Base-by-base conservation (phyloP, 345 rosid species). In the Camelina laxa region DNA sequence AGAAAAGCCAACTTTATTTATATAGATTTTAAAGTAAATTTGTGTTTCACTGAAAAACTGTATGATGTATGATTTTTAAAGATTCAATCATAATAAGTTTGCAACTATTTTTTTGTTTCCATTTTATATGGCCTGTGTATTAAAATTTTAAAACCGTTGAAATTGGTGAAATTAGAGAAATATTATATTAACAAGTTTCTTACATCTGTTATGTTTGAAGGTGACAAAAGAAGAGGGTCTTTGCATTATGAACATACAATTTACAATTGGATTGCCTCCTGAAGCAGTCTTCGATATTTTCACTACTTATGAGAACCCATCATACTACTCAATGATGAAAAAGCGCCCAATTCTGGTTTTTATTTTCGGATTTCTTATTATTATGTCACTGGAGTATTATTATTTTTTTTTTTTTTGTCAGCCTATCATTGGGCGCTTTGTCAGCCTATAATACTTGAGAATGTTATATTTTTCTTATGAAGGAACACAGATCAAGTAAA, bases 181-280 rank as follows among this genome's bases (percentile, higher is more conserved):
- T 16, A 59, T 14, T 4, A 33, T n/a, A 15, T 47, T 2, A 36
- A 59, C 3, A 59, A 12, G 7, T 20, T 53, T 41, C 14, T 54
- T 24, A 17, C 2, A 3, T 16, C 1, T 16, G n/a, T 55, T 55
- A 16, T 56, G 42, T 27, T 47, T 70, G 54, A 57, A 69, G 74
- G 74, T 69, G 65, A 11, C 41, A 58, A 17, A 54, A 11, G 2
- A 84, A 39, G 86, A 87, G 75, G 92, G 85, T 58, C 81, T 93
- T 68, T 89, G 92, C 86, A 83, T 83, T 57, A 83, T 89, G 67
- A 80, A 57, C 35, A 57, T 69, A 15, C 10, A 19, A 5, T 69
- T 57, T 47, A 44, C 33, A 69, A n/a, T 44, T 19, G 65, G 65
- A 19, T 19, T 57, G 33, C 65, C 74, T 58, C 74, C 65, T 19